Evolutionary conservation across 169 alveolate genomes (phyloP).

Genomic region (Toxoplasma gondii): DNA sequence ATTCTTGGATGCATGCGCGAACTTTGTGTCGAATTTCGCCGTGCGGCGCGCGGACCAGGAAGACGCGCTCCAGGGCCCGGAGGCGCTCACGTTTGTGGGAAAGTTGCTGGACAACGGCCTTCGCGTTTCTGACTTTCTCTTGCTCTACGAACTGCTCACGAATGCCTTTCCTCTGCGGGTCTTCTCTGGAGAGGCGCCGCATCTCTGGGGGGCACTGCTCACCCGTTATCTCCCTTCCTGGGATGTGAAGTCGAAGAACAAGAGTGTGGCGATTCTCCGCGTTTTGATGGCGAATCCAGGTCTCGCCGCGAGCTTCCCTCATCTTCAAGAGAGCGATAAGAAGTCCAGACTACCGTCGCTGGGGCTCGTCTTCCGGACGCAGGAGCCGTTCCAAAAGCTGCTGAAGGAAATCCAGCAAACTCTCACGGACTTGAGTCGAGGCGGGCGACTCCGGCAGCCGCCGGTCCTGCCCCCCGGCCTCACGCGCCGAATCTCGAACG

Average conservation of each 20-base stretch:
- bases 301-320: slow-evolving; percentile 63
- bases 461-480: slow-evolving; percentile 37
- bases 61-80: slow-evolving; percentile 54
- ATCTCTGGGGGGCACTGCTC: slow-evolving; percentile 74
- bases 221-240: slow-evolving; percentile 74
- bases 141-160: slow-evolving; percentile 72
- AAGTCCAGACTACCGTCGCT: slow-evolving; percentile 40
- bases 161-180: slow-evolving; percentile 68
- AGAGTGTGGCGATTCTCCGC: slow-evolving; percentile 69
- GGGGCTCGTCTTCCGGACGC: slow-evolving; percentile 66
- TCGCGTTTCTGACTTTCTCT: slow-evolving; percentile 63
- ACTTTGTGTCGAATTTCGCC: slow-evolving; percentile 55
- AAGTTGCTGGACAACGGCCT: slow-evolving; percentile 43
- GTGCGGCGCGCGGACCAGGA: slow-evolving; percentile 55
- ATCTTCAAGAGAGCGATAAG: slow-evolving; percentile 53
- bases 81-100: slow-evolving; percentile 31
- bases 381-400: slow-evolving; percentile 70
- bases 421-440: not conserved
- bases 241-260: slow-evolving; percentile 64
- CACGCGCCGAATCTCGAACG: slow-evolving; percentile 2
- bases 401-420: slow-evolving; percentile 58
- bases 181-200: slow-evolving; percentile 72
- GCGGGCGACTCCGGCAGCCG: slow-evolving; percentile 40
- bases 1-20: slow-evolving; percentile 57
- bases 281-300: slow-evolving; percentile 65